These are phyloP conservation scores for Usnea hakonensis DNA, from an alignment of 495 filamentous ascomycete genomes.

Conservation along the genomic window DNA sequence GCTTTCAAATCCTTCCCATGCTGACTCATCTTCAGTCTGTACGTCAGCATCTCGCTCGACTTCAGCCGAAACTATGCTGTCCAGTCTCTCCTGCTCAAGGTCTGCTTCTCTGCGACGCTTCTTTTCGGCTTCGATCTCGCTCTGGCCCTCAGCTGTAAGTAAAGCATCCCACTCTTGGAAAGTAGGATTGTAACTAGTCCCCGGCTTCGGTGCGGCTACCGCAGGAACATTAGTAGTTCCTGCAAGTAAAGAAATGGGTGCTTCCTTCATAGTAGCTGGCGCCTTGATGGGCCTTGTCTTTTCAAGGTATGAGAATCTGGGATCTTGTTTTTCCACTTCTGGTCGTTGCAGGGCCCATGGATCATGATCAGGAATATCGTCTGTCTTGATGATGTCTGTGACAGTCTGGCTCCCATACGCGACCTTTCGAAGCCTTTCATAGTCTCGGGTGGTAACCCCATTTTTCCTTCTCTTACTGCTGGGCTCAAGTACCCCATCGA, in stretches of 20 bases:
- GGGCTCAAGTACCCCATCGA: constrained; percentile 59
- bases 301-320: constrained; percentile 52
- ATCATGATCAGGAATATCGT: constrained; percentile 55
- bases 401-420: constrained; percentile 61
- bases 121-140: constrained; percentile 72
- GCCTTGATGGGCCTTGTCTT: constrained; percentile 58
- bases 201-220: constrained; percentile 69
- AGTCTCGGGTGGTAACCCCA: constrained; percentile 75
- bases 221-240: constrained; percentile 69
- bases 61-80: constrained; percentile 46
- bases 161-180: constrained; percentile 77
- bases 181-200: constrained; percentile 83
- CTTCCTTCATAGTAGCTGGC: constrained; percentile 65
- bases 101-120: constrained; percentile 62
- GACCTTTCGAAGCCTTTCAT: constrained; percentile 63
- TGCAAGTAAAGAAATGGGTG: constrained; percentile 70
- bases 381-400: constrained; percentile 45
- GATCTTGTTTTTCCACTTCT: constrained; percentile 40
- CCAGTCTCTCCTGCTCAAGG: constrained; percentile 49
- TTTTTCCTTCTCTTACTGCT: constrained; percentile 64
- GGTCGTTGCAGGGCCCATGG: constrained; percentile 56
- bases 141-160: constrained; percentile 61
- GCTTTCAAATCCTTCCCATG: constrained; percentile 79
- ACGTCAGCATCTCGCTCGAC: constrained; percentile 59
- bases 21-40: constrained; percentile 75